phyloP scores from a whole-genome alignment of 345 rosid species.

The Ricinus communis region DNA sequence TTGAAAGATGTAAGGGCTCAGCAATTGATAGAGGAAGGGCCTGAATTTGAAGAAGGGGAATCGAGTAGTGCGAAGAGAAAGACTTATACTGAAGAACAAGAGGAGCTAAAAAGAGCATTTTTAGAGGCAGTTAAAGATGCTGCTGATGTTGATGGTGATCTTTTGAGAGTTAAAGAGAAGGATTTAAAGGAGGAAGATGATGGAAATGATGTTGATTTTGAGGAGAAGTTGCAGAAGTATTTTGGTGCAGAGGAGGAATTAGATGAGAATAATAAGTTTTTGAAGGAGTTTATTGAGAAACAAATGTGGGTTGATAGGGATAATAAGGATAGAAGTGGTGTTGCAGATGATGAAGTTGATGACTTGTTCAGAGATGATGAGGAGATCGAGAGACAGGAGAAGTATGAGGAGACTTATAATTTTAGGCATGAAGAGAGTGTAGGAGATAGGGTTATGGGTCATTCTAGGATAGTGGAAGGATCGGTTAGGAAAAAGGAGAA shows the following conservation, averaged over 20 bases:
- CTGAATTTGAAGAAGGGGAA: constrained; percentile 47
- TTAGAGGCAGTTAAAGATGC: constrained; percentile 39
- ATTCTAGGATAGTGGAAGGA: constrained; percentile 70
- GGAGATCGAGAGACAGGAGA: constrained; percentile 54
- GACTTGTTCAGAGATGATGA: constrained; percentile 58
- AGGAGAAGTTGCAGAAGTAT: constrained; percentile 57
- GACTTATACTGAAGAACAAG: constrained; percentile 60
- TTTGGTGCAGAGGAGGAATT: constrained; percentile 50
- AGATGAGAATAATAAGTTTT: constrained; percentile 53
- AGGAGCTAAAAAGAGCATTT: constrained; percentile 56
- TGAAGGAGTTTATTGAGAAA: constrained; percentile 66
- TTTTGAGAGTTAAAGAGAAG: constrained; percentile 48
- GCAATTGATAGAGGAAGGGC: constrained; percentile 69
- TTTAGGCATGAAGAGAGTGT: constrained; percentile 68
- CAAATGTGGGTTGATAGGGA: constrained; percentile 73
- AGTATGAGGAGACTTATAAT: constrained; percentile 44
- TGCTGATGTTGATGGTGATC: constrained; percentile 38
- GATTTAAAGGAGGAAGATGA: constrained; percentile 26
- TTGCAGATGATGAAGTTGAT: constrained; percentile 45
- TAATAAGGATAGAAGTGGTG: constrained; percentile 14
- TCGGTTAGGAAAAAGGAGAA: constrained; percentile 80
- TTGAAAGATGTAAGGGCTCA: constrained; percentile 73
- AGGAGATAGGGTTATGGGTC: constrained; percentile 68
- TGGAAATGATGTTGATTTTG: constrained; percentile 35
- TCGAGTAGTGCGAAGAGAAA: constrained; percentile 21